Base-by-base conservation (phyloP, 345 rosid genomes). In the Citrus inodora region DNA sequence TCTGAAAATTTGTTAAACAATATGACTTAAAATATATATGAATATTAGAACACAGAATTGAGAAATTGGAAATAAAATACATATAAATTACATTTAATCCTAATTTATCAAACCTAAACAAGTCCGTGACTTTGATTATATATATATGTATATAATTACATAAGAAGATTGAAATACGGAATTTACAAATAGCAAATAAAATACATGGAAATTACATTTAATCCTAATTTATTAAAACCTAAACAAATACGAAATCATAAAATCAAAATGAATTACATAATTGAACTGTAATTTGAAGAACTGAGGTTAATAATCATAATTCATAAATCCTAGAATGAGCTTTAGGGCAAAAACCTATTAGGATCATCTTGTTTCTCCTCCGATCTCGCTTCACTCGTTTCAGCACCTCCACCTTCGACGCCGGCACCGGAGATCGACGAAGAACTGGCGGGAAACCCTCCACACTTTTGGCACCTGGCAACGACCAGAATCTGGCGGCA, bases 401-500 rank as follows among this genome's bases (percentile, higher is more conserved):
- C 83, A 11, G 79, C 76, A 71, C 69, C 46, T 7, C 67, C 83
- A 8, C 58, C n/a, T 17, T 17, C 58, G 22, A 77, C 80, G 60
- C 76, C 35, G 25, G 63, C 46, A 19, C 5, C 85, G 1, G 85
- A 80, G 77, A 87, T 82, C 1, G 87, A 82, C 0, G 88, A 82
- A 8, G 81, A 74, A 3, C 87, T 77, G 24, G 81, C 82, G 21
- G 96, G 92, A 38, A 91, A 60, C 0, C 94, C 94, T 0, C 95
- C 95, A n/a, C 95, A 93, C 87, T 91, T 90, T 25, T 89, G 91
- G 79, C 95, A 90, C 75, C 95, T 79, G 28, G 89, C 71, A 22
- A 90, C 92, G 30, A 81, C 91, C 70, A 91, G 76, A 30, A 91
- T 86, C 82, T 90, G 94, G 66, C 97, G 97, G 89, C 97, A 93